These are phyloP conservation scores for Inosperma sp. DNA, from an alignment of 768 basidiomycete species.

Conservation along the genomic window DNA sequence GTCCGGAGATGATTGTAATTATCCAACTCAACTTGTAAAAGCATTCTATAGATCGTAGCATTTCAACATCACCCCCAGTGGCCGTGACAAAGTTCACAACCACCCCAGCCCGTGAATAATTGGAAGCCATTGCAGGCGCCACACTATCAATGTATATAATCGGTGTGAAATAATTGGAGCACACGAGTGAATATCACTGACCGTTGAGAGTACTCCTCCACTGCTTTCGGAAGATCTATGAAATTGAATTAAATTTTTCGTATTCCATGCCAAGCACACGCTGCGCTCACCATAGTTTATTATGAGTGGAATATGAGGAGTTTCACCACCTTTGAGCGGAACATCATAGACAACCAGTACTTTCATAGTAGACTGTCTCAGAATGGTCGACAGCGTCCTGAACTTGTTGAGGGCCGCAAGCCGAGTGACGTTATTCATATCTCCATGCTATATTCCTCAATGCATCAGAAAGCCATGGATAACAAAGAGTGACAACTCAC, in stretches of 20 bases:
- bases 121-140: constrained; percentile 81
- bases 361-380: constrained; percentile 64
- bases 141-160: constrained; percentile 46
- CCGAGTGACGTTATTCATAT: constrained; percentile 83
- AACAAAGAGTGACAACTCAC: constrained; percentile 43
- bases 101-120: constrained; percentile 83
- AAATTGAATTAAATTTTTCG: constrained; percentile 5
- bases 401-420: constrained; percentile 83
- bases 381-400: constrained; percentile 53
- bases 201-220: constrained; percentile 97
- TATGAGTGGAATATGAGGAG: constrained; percentile 86
- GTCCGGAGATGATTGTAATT: neutral
- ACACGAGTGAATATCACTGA: constrained; percentile 31
- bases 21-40: constrained; percentile 76
- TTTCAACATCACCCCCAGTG: constrained; percentile 96
- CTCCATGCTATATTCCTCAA: constrained; percentile 61
- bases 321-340: constrained; percentile 84
- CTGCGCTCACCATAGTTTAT: constrained; percentile 89
- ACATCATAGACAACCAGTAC: constrained; percentile 92
- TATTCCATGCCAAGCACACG: neutral
- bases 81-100: constrained; percentile 97
- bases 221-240: constrained; percentile 85
- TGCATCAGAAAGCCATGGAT: constrained; percentile 13
- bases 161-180: constrained; percentile 1
- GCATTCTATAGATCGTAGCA: constrained; percentile 97